Evolutionary conservation across 2,329 filamentous ascomycete genomes (phyloP).

Genomic region (Colletotrichum sublineola): DNA sequence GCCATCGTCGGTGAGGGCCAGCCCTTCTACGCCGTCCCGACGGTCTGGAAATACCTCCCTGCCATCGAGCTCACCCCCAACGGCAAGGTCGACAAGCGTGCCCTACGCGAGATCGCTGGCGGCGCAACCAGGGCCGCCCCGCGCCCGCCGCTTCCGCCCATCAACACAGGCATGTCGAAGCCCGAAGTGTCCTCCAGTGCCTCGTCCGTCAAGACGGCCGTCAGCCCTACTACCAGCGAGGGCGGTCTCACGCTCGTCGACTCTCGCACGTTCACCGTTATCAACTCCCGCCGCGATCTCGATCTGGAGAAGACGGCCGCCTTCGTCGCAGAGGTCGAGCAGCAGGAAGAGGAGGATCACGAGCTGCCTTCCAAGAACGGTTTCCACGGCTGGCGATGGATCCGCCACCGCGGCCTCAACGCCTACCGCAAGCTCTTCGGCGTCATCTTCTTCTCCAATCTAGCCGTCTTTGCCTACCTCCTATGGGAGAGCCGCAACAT

Average conservation of each 20-base stretch:
- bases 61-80: slow-evolving; percentile 65
- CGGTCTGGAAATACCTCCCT: slow-evolving; percentile 57
- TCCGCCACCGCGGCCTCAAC: slow-evolving; percentile 62
- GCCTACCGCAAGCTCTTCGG: slow-evolving; percentile 70
- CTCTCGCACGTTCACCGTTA: slow-evolving; percentile 22
- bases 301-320: slow-evolving; percentile 38
- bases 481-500: slow-evolving; percentile 47
- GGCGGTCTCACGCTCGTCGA: slow-evolving; percentile 32
- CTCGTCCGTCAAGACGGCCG: slow-evolving; percentile 30
- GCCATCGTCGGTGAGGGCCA: slow-evolving; percentile 58
- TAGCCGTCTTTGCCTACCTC: slow-evolving; percentile 60
- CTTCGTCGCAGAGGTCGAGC: slow-evolving; percentile 27
- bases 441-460: slow-evolving; percentile 64
- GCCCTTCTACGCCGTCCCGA: slow-evolving; percentile 69
- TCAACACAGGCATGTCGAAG: slow-evolving; percentile 12
- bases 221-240: slow-evolving; percentile 29
- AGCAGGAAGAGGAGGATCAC: slow-evolving; percentile 36
- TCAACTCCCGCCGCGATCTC: slow-evolving; percentile 24
- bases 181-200: slow-evolving; percentile 18
- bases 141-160: background rate
- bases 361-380: slow-evolving; percentile 59
- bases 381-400: slow-evolving; percentile 55
- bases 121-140: background rate
- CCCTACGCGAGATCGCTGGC: slow-evolving; percentile 54
- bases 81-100: slow-evolving; percentile 68